Base-by-base conservation (phyloP, 257 asterid species). In the Capsicum chinense region DNA sequence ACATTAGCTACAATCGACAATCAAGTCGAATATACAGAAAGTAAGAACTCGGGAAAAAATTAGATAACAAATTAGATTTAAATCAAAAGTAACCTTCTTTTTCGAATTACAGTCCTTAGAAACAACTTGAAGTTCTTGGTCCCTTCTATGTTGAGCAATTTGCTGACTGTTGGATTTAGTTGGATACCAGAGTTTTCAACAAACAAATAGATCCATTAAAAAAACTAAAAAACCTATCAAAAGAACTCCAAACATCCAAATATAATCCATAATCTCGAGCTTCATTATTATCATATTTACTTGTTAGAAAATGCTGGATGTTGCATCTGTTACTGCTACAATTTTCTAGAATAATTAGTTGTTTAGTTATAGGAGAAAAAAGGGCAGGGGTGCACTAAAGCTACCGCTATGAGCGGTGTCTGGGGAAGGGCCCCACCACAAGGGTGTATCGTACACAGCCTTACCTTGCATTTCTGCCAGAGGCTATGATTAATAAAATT, bases 91-190 rank as follows among this genome's bases (percentile, higher is more conserved):
- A 26, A 50, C 62, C 87, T 92, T 95, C 87, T 92, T 94, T 88
- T 90, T 92, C 39, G 85, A 80, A 64, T 64, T 64, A 84, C 95
- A 87, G 80, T 94, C 95, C 83, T 95, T 98, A 10, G 97, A 89
- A 63, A 95, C 94, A 89, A 94, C 90, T 94, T 94, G 97, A 89
- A 93, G 79, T 90, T 95, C 98, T 83, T 94, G 98, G 66, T 95
- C 97, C 83, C 89, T 90, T 84, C 97, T 91, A 17, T 88, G 93
- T 83, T 90, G 95, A 56, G 94, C 88, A 57, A 94, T 91, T 86
- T 94, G 97, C 92, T 91, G 95, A 74, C 85, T 91, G 69, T 89
- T 4, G 44, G 44, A 39, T 39, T 39, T 4, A 39, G 44, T 39
- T 88, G 56, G 93, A 47, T 82, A 87, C 98, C 92, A 92, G 48